Conservation (phyloP, 2,329 filamentous ascomycete genomes). For the Ramichloridium luteum region DNA sequence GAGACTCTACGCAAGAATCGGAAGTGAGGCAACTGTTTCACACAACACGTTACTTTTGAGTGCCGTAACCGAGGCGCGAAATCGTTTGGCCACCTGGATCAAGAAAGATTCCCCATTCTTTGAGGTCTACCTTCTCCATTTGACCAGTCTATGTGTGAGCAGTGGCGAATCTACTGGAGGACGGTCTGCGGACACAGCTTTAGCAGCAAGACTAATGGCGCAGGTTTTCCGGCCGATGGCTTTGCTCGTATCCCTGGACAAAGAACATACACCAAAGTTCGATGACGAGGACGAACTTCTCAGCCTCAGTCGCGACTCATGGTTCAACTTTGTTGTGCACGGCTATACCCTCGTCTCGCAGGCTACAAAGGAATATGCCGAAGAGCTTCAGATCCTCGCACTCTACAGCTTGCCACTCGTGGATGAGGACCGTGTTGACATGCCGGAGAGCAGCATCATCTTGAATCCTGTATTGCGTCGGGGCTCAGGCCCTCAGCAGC, state of each 20-base stretch:
- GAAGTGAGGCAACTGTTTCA: conserved; percentile 58
- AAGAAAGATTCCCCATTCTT: conserved; percentile 62
- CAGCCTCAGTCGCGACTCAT: conserved; percentile 69
- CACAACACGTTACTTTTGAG: conserved; percentile 55
- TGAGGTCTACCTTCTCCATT: conserved; percentile 68
- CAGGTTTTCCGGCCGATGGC: conserved; percentile 83
- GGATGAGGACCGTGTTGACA: conserved; percentile 75
- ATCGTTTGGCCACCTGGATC: conserved; percentile 60
- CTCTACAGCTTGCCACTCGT: conserved; percentile 79
- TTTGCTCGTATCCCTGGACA: conserved; percentile 59
- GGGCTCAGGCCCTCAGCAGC: conserved; percentile 68
- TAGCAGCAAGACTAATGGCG: conserved; percentile 75
- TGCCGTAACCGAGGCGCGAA: conserved; percentile 68
- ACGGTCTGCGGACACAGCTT: conserved; percentile 41
- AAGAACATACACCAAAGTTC: conserved; percentile 26
- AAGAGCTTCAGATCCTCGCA: conserved; percentile 73
- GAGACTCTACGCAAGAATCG: conserved; percentile 67
- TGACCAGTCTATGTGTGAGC: conserved; percentile 78
- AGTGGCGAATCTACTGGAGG: conserved; percentile 67
- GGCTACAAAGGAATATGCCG: conserved; percentile 57
- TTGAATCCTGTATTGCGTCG: conserved; percentile 85
- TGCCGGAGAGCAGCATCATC: conserved; percentile 91
- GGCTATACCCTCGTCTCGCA: conserved; percentile 69
- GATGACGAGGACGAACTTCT: conserved; percentile 39
- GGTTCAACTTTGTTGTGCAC: conserved; percentile 96